Base-by-base conservation (phyloP, 371 early-diverging fungal species). In the Haplosporangium sp. region DNA sequence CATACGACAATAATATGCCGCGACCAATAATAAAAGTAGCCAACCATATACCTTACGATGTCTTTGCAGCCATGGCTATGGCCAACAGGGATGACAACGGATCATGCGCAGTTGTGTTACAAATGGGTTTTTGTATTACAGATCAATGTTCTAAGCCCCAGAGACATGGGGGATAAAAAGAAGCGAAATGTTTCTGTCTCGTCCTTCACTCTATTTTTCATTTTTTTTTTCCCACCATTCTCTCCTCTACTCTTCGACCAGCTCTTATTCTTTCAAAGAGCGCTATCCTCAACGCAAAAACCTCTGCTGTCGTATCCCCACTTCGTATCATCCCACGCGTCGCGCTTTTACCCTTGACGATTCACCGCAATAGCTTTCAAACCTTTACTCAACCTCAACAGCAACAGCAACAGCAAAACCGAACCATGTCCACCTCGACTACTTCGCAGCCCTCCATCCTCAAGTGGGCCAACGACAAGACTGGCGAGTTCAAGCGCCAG, bases 401-500 rank as follows among this genome's bases (percentile, higher is more conserved):
- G 12, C 50, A 7, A 37, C 55, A 36, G 40, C 63, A 55, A 36
- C 48, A 40, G 14, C 60, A 58, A 18, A 37, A 55, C 16, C 21
- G 40, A 46, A 59, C 38, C 55, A 76, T 67, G 77, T 67, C 72
- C 21, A 54, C 66, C 36, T 12, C 66, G 40, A 50, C 47, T 14
- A 21, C 54, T 38, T 36, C 43, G 8, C 60, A 63, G 23, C 64
- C 67, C 40, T 61, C 64, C 11, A 91, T 92, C 64, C 85, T 88
- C 59, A 89, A 91, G 53, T 94, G 95, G 95, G 90, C 93, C 55
- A 85, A 86, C 52, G 61, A 53, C 46, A 86, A 90, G 56, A 91
- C 91, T 61, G 97, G 97, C 62, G 93, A 94, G 74, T 96, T 94
- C 83, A 85, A 88, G 59, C 92, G 96, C 52, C 95, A 95, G 80